Evolutionary conservation across 1,284 basidiomycete genomes (phyloP).

Genomic region (Omphalotus olearius): DNA sequence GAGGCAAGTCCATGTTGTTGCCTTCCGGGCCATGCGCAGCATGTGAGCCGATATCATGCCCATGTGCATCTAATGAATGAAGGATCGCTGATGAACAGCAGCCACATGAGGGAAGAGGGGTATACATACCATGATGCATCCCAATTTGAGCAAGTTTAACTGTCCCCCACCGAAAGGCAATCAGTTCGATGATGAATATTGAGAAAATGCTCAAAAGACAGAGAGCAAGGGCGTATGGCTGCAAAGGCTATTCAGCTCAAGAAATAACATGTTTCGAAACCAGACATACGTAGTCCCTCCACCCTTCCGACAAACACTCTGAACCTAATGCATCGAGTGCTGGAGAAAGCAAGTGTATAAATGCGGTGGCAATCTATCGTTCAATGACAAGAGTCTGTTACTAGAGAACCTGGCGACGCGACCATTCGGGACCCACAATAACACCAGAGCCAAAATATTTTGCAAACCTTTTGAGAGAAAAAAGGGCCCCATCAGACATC

Average conservation of each 20-base stretch:
- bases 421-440: conserved; percentile 41
- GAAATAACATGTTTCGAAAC: neutral
- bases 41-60: conserved; percentile 62
- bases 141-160: conserved; percentile 56
- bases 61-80: conserved; percentile 49
- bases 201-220: conserved; percentile 76
- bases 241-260: neutral
- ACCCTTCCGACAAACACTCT: conserved; percentile 66
- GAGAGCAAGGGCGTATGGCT: conserved; percentile 63
- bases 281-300: conserved; percentile 69
- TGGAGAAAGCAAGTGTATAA: conserved; percentile 82
- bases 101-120: neutral
- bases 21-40: conserved; percentile 67
- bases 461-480: conserved; percentile 57
- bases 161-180: conserved; percentile 81
- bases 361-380: conserved; percentile 83
- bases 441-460: conserved; percentile 97
- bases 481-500: conserved; percentile 18
- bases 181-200: conserved; percentile 83
- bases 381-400: conserved; percentile 6
- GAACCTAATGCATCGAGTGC: conserved; percentile 71
- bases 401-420: conserved; percentile 15
- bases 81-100: conserved; percentile 6
- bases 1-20: conserved; percentile 6
- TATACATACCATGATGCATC: conserved; percentile 45